Evolutionary conservation across 371 early-diverging fungal species (phyloP).

Genomic region (Apophysomyces trapeziformis): DNA sequence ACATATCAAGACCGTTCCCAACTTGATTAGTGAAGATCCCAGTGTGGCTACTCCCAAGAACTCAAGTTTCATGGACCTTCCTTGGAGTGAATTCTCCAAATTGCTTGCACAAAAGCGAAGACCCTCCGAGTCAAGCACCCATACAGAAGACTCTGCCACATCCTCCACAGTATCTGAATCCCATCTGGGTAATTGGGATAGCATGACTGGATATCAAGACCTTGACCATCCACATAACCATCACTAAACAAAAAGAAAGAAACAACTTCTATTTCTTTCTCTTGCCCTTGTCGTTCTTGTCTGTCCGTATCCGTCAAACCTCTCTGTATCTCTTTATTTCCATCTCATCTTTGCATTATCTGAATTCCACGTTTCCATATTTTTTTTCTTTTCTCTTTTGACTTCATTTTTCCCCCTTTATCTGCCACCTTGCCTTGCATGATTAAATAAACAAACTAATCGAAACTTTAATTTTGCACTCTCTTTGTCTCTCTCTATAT

Average conservation of each 20-base stretch:
- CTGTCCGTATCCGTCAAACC: background rate
- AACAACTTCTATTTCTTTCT: too few relatives aligned
- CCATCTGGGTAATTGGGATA: slow-evolving; percentile 48
- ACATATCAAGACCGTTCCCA: slow-evolving; percentile 42
- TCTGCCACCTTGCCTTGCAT: too few relatives aligned
- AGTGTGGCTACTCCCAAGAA: slow-evolving; percentile 38
- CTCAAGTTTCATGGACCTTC: slow-evolving; percentile 38
- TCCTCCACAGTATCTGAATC: background rate
- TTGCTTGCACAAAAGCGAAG: slow-evolving; percentile 23
- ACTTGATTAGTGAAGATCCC: slow-evolving; percentile 42
- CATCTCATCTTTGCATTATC: background rate
- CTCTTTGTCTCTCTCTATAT: too few relatives aligned
- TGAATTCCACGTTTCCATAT: too few relatives aligned
- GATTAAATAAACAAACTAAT: slow-evolving; percentile 4
- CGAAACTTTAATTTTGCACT: background rate
- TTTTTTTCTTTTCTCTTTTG: background rate
- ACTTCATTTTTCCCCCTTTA: too few relatives aligned
- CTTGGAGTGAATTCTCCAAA: slow-evolving; percentile 38
- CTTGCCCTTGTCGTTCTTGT: too few relatives aligned
- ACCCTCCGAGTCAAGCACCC: slow-evolving; percentile 8
- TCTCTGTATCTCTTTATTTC: background rate
- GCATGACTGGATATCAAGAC: slow-evolving; percentile 52
- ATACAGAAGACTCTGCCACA: background rate
- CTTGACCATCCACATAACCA: slow-evolving; percentile 21
- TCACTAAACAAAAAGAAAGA: background rate